Base-by-base conservation (phyloP, 148 eudicot species). In the Diospyros kaki region DNA sequence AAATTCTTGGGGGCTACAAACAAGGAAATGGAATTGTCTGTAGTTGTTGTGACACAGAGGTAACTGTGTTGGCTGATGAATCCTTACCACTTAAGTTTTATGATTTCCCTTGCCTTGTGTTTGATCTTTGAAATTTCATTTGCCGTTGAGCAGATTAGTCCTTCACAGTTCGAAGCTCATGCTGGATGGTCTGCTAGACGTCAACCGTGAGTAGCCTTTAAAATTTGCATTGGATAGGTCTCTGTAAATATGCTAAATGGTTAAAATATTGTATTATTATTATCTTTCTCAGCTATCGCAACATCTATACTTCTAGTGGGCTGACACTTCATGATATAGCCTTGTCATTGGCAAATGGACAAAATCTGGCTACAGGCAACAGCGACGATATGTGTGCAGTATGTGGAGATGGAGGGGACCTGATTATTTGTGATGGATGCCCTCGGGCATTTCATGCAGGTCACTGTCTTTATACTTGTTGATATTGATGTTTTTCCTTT, bases 131-230 rank as follows among this genome's bases (percentile, higher is more conserved):
- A 69, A 59, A 17, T 54, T 82, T 42, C 64, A 45, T 73, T 75
- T 63, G 5, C 73, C 69, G 77, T 61, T 40, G 54, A 72, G 83
- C 90, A 95, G 99, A 86, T 95, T 77, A 90, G 96, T 83, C 99
- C 99, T 61, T 95, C 99, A 11, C 93, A 88, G 74, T 95, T 95
- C 82, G 99, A 95, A 81, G 89, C 93, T 80, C 99, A 95, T 82
- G 99, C 99, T 72, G 99, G 99, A 79, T 89, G 96, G 94, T 89
- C 96, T 69, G 94, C 89, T 39, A 92, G 94, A 84, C 91, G 97
- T 73, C 99, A 95, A 88, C 99, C 99, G 99, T 95, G 82, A 87
- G 93, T 89, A 13, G 56, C 72, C 13, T 68, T 76, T 50, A 45
- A 50, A 9, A 17, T 14, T 39, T 64, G 50, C 14, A 6, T 39